Evolutionary conservation across 176 grass and related monocot genomes (phyloP).

Genomic region (Stipa capillata): DNA sequence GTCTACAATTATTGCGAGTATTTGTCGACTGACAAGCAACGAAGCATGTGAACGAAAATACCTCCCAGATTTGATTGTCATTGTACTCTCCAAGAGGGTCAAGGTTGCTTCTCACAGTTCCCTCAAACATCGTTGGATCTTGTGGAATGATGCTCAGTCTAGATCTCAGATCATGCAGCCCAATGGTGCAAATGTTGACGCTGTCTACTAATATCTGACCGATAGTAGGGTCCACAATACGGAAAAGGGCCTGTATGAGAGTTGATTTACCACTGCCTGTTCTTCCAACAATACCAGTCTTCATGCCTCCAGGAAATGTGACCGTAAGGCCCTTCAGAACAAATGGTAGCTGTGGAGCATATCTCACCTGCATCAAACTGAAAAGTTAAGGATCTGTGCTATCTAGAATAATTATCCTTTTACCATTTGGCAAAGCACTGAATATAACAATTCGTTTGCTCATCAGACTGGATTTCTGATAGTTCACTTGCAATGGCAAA

Average conservation of each 20-base stretch:
- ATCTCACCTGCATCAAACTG: slow-evolving; percentile 51
- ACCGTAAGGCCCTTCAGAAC: slow-evolving; percentile 71
- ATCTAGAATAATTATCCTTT: neutral
- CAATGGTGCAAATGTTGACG: slow-evolving; percentile 68
- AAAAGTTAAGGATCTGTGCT: neutral
- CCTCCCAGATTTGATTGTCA: slow-evolving; percentile 84
- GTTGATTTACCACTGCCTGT: slow-evolving; percentile 95
- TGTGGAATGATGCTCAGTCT: slow-evolving; percentile 89
- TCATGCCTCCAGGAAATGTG: slow-evolving; percentile 63
- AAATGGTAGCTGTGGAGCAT: slow-evolving; percentile 65
- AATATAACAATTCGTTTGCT: neutral
- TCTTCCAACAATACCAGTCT: slow-evolving; percentile 89
- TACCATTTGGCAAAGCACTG: neutral
- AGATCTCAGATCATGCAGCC: slow-evolving; percentile 86
- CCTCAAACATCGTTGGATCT: slow-evolving; percentile 89
- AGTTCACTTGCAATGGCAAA: neutral
- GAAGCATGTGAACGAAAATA: slow-evolving; percentile 10
- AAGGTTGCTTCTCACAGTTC: slow-evolving; percentile 83
- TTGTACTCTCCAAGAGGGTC: slow-evolving; percentile 78
- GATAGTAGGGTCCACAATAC: slow-evolving; percentile 68
- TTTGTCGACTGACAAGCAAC: neutral
- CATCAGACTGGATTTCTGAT: neutral
- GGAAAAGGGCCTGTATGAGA: slow-evolving; percentile 79
- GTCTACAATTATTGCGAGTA: neutral
- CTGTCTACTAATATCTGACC: slow-evolving; percentile 70